Conservation (phyloP, 306 rosid species). For the Senna tora region DNA sequence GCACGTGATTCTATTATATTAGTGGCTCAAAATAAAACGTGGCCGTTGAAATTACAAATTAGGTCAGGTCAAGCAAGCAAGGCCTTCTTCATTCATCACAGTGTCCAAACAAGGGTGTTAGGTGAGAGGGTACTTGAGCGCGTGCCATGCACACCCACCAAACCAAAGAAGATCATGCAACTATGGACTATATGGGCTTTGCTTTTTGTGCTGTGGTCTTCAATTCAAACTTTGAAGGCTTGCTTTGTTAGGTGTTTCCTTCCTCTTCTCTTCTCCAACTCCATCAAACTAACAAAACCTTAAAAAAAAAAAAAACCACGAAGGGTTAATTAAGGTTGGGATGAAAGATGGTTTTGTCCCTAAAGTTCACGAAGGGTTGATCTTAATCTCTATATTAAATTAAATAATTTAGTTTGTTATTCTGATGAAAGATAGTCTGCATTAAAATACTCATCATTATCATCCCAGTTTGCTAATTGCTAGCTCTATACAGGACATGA, state of each 20-base stretch:
- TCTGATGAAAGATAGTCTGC: too few species aligned
- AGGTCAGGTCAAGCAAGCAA: neutral
- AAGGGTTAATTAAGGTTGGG: neutral
- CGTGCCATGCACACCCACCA: constrained; percentile 1
- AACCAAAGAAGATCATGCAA: neutral
- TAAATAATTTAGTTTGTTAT: too few species aligned
- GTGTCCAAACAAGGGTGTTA: neutral
- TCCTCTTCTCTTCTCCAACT: neutral
- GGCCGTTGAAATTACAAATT: neutral
- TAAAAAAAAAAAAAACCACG: too few species aligned
- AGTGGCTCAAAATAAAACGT: too few species aligned
- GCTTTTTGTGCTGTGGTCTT: neutral
- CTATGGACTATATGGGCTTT: constrained; percentile 2
- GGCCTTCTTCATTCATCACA: neutral
- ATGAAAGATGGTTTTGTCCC: neutral
- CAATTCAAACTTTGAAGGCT: neutral
- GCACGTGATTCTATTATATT: constrained; percentile 17
- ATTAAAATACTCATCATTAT: too few species aligned
- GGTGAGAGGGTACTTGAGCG: constrained; percentile 2
- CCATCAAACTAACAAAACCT: neutral
- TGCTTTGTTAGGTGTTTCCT: neutral
- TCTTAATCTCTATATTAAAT: neutral
- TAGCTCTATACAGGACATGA: too few species aligned
- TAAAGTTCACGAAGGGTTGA: constrained; percentile 6
- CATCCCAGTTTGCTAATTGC: too few species aligned